Conservation (phyloP, 75 land plant species). For the Cunninghamia lanceolata region DNA sequence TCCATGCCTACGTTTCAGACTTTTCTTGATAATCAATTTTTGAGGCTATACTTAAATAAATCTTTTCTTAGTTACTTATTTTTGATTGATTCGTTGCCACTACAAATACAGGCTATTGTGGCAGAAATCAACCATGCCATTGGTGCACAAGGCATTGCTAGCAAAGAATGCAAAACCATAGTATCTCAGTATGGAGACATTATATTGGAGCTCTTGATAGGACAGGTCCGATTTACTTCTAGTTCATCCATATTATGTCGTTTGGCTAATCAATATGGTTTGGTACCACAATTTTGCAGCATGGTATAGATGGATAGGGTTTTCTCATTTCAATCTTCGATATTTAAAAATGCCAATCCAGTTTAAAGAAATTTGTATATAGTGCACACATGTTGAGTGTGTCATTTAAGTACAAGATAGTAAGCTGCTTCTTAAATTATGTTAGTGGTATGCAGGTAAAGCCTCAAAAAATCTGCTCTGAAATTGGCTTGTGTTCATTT, state of each 20-base stretch:
- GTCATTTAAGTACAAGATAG: not conserved
- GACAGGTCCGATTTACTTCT: slow-evolving; percentile 48
- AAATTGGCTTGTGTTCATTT: slow-evolving; percentile 63
- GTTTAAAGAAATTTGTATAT: not conserved
- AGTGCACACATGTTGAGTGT: not conserved
- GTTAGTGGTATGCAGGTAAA: slow-evolving; percentile 31
- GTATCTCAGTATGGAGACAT: slow-evolving; percentile 75
- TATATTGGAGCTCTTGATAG: slow-evolving; percentile 65
- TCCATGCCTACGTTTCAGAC: not conserved
- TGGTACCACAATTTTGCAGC: not conserved
- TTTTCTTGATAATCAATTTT: not conserved
- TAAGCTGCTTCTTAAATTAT: slow-evolving; percentile 1
- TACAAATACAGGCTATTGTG: slow-evolving; percentile 54
- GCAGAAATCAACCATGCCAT: slow-evolving; percentile 94
- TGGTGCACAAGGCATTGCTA: slow-evolving; percentile 83
- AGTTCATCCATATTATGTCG: not conserved
- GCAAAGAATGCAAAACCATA: slow-evolving; percentile 80
- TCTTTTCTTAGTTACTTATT: not conserved
- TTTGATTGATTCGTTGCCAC: not conserved
- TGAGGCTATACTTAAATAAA: not conserved
- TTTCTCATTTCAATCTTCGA: not conserved
- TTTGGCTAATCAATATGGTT: not conserved
- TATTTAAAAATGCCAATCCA: not conserved
- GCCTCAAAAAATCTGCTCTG: slow-evolving; percentile 78
- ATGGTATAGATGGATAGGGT: not conserved